A percentile compares a stretch with the other conserved stretches of the same genome.
Conservation (phyloP, 192 early-diverging fungal species). For the Coemansia sp. region DNA sequence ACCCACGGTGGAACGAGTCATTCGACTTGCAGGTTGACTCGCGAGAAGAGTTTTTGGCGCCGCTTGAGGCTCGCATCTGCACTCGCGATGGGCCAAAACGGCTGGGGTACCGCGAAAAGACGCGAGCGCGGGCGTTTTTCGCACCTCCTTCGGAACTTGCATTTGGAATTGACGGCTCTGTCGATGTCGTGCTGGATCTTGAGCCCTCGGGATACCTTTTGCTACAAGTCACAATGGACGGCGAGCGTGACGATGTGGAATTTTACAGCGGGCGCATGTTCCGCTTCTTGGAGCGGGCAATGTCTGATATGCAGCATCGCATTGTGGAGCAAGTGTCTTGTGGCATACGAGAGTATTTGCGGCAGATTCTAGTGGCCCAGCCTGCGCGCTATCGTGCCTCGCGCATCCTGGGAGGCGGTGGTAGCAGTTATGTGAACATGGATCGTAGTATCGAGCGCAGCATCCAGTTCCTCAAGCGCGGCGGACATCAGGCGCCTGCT, state of each 20-base stretch:
- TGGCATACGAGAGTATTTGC: conserved; percentile 67
- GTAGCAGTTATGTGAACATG: conserved; percentile 14
- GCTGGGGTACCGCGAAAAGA: conserved; percentile 51
- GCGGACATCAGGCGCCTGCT: conserved; percentile 37
- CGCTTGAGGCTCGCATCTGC: conserved; percentile 54
- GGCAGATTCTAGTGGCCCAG: conserved; percentile 64
- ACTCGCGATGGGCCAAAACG: conserved; percentile 55
- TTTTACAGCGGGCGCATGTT: conserved; percentile 83
- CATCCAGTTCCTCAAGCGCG: conserved; percentile 57
- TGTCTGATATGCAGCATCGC: conserved; percentile 68
- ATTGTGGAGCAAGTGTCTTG: conserved; percentile 76
- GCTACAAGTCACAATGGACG: conserved; percentile 76
- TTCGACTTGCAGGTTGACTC: conserved; percentile 69
- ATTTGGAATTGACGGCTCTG: conserved; percentile 59
- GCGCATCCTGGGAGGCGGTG: conserved; percentile 19
- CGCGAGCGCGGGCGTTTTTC: conserved; percentile 67
- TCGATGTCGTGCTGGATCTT: conserved; percentile 72
- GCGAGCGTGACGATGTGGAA: conserved; percentile 79
- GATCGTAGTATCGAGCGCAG: conserved; percentile 60
- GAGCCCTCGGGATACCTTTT: conserved; percentile 69
- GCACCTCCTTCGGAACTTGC: conserved; percentile 57
- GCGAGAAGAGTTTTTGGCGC: conserved; percentile 33
- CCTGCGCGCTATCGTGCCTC: conserved; percentile 40
- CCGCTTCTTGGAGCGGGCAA: conserved; percentile 69
- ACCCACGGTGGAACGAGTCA: conserved; percentile 83